These are phyloP conservation scores for Exophiala xenobiotica DNA, from an alignment of 2,329 filamentous ascomycete species.

Conservation along the genomic window DNA sequence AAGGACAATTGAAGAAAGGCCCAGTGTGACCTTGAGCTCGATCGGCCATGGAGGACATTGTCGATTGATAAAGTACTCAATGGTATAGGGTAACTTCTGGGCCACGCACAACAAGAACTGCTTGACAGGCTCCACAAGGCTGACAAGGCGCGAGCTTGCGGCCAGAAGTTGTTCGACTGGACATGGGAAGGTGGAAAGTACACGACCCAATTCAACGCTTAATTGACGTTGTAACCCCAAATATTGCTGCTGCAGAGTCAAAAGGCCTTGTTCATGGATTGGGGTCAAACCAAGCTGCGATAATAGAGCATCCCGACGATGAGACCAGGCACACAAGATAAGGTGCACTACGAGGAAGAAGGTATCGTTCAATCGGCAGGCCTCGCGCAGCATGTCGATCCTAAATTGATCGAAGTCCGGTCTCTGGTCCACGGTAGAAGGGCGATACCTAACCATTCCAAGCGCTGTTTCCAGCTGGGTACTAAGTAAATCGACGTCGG, in stretches of 20 bases:
- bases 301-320: background rate
- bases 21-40: slow-evolving; percentile 6
- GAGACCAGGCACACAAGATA: slow-evolving; percentile 8
- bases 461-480: slow-evolving; percentile 6
- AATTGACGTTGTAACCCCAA: slow-evolving; percentile 3
- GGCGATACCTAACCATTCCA: background rate
- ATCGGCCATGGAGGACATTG: slow-evolving; percentile 9
- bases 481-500: background rate
- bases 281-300: background rate
- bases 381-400: slow-evolving; percentile 51
- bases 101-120: slow-evolving; percentile 4
- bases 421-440: background rate
- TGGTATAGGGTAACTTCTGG: background rate
- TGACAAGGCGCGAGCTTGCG: background rate
- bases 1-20: slow-evolving; percentile 14
- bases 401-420: slow-evolving; percentile 5
- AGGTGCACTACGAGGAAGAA: slow-evolving; percentile 57
- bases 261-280: slow-evolving; percentile 6
- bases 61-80: background rate
- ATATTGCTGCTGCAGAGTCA: background rate
- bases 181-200: slow-evolving; percentile 5
- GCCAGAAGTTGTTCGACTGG: background rate
- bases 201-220: background rate
- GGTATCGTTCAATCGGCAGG: slow-evolving; percentile 56
- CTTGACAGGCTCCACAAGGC: slow-evolving; percentile 2